Evolutionary conservation across 1,284 basidiomycete genomes (phyloP), one percentile per base, ranked within the genome.

Genomic region (Malassezia slooffiae): DNA sequence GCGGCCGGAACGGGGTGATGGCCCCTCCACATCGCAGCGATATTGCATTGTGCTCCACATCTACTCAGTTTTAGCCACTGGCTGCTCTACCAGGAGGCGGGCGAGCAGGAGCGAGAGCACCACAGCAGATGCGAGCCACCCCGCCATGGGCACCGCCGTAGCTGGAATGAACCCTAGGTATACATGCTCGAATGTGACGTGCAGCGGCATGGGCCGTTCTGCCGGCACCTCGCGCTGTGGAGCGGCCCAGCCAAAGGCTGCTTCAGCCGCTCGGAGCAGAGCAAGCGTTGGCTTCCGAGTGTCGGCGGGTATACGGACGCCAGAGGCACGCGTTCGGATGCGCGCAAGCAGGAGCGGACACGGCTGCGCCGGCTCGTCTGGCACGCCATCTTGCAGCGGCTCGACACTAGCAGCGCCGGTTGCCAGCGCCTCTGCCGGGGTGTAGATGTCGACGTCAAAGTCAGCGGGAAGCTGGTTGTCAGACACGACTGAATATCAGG

Each of bases 131-230:
- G 19, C 20, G 5, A 17, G 5, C 4, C 24, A 26, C 12, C 8
- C 24, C 7, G 29, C 12, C 30, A 48, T 33, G 11, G n/a, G 21
- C 16, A 48, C 22, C 9, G 41, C 15, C 3, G 46, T 33, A 13
- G 29, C 23, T 1, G 46, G 46, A 19, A 48, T 17, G 13, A n/a
- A 13, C 19, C 46, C 46, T 9, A 48, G 36, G 33, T 42, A 48
- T 1, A 48, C 23, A 12, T 30, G 46, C 41, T 48, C 46, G 23
- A 48, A 48, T 2, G 30, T 37, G 9, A 43, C 12, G 20, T 48
- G 38, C 8, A 43, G 12, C 1, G 40, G 40, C n/a, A 48, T 24
- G 7, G 34, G 2, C 13, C n/a, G n/a, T n/a, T n/a, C n/a, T n/a
- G 20, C 3, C 1, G 29, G 9, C 8, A 22, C 30, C n/a, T 12